These are phyloP conservation scores for Vicia faba DNA, from an alignment of 306 rosid species.

Conservation along the genomic window DNA sequence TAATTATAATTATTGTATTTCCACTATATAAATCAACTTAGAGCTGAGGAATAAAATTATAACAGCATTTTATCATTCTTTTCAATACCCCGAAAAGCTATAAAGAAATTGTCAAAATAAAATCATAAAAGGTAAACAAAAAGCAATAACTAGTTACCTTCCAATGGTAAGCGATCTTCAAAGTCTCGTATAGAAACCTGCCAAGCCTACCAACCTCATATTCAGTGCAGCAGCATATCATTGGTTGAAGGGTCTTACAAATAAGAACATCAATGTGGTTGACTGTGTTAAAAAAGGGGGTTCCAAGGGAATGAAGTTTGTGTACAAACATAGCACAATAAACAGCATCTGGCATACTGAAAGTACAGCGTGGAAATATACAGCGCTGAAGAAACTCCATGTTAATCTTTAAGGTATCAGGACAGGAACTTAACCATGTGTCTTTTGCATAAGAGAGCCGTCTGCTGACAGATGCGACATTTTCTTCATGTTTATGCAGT, in stretches of 20 bases:
- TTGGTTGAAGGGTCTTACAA: conserved; percentile 95
- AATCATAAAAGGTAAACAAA: conserved; percentile 12
- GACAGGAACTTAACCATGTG: conserved; percentile 96
- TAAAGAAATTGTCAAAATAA: conserved; percentile 1
- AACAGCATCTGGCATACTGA: conserved; percentile 99
- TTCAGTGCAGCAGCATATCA: conserved; percentile 99
- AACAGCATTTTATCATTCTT: too few species aligned
- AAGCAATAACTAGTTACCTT: conserved; percentile 59
- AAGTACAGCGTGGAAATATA: conserved; percentile 97
- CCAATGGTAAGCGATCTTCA: conserved; percentile 96
- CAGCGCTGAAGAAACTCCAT: conserved; percentile 99
- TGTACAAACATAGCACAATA: conserved; percentile 98
- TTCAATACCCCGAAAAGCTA: conserved; percentile 1
- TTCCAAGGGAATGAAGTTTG: conserved; percentile 96
- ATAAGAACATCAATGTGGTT: conserved; percentile 96
- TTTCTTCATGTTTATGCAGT: conserved; percentile 80
- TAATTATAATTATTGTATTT: too few species aligned
- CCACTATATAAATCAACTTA: too few species aligned
- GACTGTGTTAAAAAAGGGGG: conserved; percentile 98
- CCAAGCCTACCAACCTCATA: conserved; percentile 97
- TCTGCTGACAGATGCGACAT: conserved; percentile 81
- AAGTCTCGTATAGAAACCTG: conserved; percentile 86
- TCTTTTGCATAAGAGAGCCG: conserved; percentile 90
- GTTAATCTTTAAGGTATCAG: conserved; percentile 93
- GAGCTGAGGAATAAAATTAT: too few species aligned